Conservation (phyloP, 805 yeast genomes). For the Clavispora fructus region DNA sequence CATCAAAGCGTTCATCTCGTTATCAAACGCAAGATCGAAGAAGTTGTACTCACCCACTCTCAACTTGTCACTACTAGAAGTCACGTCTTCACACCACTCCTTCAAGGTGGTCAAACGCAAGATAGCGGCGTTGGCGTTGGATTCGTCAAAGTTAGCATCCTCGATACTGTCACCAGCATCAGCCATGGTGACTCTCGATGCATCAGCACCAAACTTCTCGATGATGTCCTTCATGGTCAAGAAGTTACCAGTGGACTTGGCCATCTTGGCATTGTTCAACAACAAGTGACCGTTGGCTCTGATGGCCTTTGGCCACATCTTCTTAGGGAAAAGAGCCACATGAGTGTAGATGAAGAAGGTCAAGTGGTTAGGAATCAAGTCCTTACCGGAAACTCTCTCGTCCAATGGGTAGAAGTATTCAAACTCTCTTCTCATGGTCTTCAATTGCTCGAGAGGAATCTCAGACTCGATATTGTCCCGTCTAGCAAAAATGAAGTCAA, state of each 20-base stretch:
- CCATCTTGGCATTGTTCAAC: conserved; percentile 96
- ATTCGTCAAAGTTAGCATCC: conserved; percentile 96
- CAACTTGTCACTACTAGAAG: conserved; percentile 46
- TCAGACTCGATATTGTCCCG: conserved; percentile 51
- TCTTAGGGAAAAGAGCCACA: conserved; percentile 86
- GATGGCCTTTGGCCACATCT: conserved; percentile 89
- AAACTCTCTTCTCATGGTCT: conserved; percentile 82
- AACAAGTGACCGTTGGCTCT: conserved; percentile 94
- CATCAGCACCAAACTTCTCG: conserved; percentile 94
- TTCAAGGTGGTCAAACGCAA: conserved; percentile 85
- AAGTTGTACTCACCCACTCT: conserved; percentile 52
- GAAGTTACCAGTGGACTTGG: conserved; percentile 96
- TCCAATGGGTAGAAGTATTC: conserved; percentile 96
- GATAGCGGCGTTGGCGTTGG: conserved; percentile 95
- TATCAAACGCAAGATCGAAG: conserved; percentile 86
- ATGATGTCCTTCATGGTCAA: conserved; percentile 82
- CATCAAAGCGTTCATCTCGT: conserved; percentile 83
- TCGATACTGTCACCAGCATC: conserved; percentile 98
- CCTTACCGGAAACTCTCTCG: conserved; percentile 89
- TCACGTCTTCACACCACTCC: conserved; percentile 89
- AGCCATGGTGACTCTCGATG: conserved; percentile 93
- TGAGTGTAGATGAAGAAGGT: conserved; percentile 93
- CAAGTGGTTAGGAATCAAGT: conserved; percentile 93
- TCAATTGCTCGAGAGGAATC: conserved; percentile 63
- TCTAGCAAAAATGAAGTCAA: conserved; percentile 82